These are phyloP conservation scores for Candolleomyces eurysporus DNA, from an alignment of 768 basidiomycete genomes.

Conservation along the genomic window DNA sequence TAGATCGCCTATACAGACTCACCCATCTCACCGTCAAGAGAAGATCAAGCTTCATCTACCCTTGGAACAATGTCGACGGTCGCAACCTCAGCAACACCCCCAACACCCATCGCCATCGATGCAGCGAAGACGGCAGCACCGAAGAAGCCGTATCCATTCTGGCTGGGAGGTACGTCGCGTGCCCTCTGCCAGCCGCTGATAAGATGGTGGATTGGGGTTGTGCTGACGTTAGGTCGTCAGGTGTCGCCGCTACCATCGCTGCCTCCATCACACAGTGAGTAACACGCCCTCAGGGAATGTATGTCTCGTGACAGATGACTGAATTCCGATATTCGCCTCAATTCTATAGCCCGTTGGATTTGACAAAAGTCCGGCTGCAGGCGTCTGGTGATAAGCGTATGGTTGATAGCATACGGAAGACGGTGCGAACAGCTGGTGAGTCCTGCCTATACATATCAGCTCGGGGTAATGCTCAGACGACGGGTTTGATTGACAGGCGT, in stretches of 20 bases:
- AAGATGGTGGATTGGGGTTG: background rate
- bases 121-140: conserved; percentile 19
- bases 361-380: conserved; percentile 90
- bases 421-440: conserved; percentile 72
- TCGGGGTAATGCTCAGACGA: background rate
- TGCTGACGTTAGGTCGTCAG: conserved; percentile 23
- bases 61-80: conserved; percentile 2
- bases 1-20: background rate
- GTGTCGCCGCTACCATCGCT: conserved; percentile 81
- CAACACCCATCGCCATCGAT: conserved; percentile 9
- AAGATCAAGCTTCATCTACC: background rate
- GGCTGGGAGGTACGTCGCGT: conserved; percentile 64
- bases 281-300: conserved; percentile 18
- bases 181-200: background rate
- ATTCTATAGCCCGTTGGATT: conserved; percentile 64
- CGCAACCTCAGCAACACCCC: conserved; percentile 10
- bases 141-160: conserved; percentile 84
- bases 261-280: conserved; percentile 81
- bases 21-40: background rate
- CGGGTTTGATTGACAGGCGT: conserved; percentile 34
- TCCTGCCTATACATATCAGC: background rate
- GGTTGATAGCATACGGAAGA: conserved; percentile 81
- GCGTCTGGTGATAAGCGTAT: conserved; percentile 92
- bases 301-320: background rate
- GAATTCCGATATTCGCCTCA: background rate